phyloP scores from a whole-genome alignment of 139 green algal species.

The Micromonas commoda region DNA sequence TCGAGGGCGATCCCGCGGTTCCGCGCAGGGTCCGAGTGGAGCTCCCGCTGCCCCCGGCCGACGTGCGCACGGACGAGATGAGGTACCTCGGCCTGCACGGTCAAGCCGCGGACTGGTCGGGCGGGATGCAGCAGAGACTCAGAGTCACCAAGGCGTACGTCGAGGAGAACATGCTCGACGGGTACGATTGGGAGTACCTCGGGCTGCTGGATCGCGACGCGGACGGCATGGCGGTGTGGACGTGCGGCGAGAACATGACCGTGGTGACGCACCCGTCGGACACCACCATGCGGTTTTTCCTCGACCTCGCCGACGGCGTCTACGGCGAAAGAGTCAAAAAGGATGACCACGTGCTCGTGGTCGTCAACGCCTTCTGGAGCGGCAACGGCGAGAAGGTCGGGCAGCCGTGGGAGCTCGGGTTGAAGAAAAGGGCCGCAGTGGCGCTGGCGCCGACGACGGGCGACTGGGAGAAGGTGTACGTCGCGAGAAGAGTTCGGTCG shows the following conservation, averaged over 20 bases:
- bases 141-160: neutral
- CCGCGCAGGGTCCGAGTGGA: constrained; percentile 11
- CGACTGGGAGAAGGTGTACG: constrained; percentile 12
- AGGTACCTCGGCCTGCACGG: constrained; percentile 14
- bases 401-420: constrained; percentile 6
- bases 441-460: neutral
- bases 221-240: constrained; percentile 22
- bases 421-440: neutral
- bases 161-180: neutral
- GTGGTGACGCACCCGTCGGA: neutral
- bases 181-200: neutral
- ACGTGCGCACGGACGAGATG: neutral
- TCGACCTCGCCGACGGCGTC: neutral
- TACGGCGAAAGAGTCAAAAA: neutral
- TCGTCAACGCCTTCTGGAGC: constrained; percentile 21
- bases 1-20: neutral
- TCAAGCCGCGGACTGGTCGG: constrained; percentile 15
- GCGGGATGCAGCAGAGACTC: constrained; percentile 7
- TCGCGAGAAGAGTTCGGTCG: neutral
- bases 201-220: constrained; percentile 7
- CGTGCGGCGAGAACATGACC: neutral
- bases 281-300: neutral
- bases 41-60: constrained; percentile 8
- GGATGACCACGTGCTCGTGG: neutral
- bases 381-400: neutral